Evolutionary conservation across 441 rosid genomes (phyloP).

Genomic region (Flueggea neowawraea): DNA sequence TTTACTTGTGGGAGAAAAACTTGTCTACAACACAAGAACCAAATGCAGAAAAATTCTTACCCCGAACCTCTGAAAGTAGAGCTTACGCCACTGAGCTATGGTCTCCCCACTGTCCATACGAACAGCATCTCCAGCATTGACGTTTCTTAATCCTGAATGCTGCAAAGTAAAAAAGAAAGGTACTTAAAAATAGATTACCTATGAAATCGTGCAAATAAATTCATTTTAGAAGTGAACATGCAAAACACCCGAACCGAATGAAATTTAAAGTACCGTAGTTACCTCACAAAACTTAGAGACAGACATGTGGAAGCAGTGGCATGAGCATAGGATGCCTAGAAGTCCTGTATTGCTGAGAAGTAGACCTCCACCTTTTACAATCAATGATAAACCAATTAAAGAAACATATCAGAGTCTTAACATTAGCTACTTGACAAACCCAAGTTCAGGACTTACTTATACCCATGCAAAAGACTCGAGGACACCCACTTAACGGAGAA

Average conservation of each 20-base stretch:
- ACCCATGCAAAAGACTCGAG: slow-evolving; percentile 40
- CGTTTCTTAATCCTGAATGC: slow-evolving; percentile 45
- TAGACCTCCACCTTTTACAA: slow-evolving; percentile 41
- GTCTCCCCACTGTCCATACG: slow-evolving; percentile 50
- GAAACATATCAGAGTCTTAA: background rate
- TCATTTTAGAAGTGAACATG: background rate
- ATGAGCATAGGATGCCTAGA: slow-evolving; percentile 44
- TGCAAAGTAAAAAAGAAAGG: slow-evolving; percentile 11
- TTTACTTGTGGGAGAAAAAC: too few relatives aligned
- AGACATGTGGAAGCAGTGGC: slow-evolving; percentile 50
- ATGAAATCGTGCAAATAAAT: background rate
- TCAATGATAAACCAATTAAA: slow-evolving; percentile 11
- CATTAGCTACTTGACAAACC: background rate
- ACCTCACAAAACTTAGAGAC: slow-evolving; percentile 56
- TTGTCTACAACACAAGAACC: background rate
- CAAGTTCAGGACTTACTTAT: slow-evolving; percentile 31
- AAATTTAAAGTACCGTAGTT: slow-evolving; percentile 12
- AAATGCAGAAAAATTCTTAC: slow-evolving; percentile 28
- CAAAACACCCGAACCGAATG: slow-evolving; percentile 5
- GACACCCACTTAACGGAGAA: slow-evolving; percentile 22
- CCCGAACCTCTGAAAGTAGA: slow-evolving; percentile 45
- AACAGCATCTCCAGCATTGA: slow-evolving; percentile 50
- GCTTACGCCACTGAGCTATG: slow-evolving; percentile 46
- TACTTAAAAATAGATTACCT: slow-evolving; percentile 5
- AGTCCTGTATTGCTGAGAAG: slow-evolving; percentile 52